Percentiles rank a stretch among this genome's conserved stretches.
Conservation (phyloP, 2,329 filamentous ascomycete species). For the Exophiala dermatitidis region DNA sequence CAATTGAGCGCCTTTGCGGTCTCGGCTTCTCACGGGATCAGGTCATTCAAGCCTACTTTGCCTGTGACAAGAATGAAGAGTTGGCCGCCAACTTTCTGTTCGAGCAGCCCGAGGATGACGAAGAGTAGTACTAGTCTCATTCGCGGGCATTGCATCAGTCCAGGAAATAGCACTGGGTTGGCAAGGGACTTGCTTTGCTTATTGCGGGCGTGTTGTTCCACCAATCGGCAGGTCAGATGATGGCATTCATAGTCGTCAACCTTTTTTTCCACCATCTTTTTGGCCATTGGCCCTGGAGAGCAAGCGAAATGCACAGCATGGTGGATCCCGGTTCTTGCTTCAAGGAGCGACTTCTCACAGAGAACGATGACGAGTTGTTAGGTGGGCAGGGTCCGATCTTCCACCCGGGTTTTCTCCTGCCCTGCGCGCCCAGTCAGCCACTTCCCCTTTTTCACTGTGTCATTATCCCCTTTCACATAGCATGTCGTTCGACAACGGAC, state of each 20-base stretch:
- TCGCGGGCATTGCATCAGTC: neutral
- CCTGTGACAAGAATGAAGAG: conserved; percentile 99
- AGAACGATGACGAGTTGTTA: too few species aligned
- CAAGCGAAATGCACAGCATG: neutral
- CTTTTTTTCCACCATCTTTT: neutral
- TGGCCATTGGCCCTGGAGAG: neutral
- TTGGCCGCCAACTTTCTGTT: conserved; percentile 97
- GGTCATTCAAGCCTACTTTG: conserved; percentile 97
- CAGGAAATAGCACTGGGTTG: too few species aligned
- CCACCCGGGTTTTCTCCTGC: too few species aligned
- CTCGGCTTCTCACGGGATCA: conserved; percentile 89
- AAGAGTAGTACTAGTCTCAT: conserved; percentile 11
- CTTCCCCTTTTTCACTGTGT: too few species aligned
- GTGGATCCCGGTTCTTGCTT: too few species aligned
- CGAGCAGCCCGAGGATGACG: conserved; percentile 78
- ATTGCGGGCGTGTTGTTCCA: neutral
- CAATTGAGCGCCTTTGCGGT: conserved; percentile 91
- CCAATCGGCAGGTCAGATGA: neutral
- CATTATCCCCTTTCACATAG: too few species aligned
- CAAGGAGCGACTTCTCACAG: too few species aligned
- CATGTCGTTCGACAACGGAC: too few species aligned
- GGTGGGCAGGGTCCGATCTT: too few species aligned
- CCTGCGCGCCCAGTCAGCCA: too few species aligned
- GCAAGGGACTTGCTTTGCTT: too few species aligned
- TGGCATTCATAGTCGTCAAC: neutral